Evolutionary conservation across 108 stramenopile genomes (phyloP), one percentile per base, ranked within the genome.

Genomic region (Pseudonitzschia multiseries): DNA sequence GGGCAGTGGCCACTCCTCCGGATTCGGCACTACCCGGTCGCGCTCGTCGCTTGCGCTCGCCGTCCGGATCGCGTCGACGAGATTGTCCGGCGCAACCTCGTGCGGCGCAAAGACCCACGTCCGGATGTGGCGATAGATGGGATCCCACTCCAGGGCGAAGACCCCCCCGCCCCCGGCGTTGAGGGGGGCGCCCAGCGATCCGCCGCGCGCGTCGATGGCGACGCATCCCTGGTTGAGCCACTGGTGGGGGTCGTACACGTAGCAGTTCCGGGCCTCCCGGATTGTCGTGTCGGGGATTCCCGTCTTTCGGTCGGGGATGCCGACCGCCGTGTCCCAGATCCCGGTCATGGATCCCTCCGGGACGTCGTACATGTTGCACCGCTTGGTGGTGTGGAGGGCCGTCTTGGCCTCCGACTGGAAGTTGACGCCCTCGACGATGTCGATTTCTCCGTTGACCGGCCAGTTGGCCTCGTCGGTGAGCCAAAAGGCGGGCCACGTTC

Each of bases 221-320:
- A 94, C 93, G 73, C 96, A 96, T 27, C 96, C 96, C 70, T 96
- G 92, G 77, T 96, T 96, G n/a, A 87, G 77, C 96, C 96, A 96
- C 80, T 96, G 96, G 79, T 96, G 90, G n/a, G 82, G 89, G 42
- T 90, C 92, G 77, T 91, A 92, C 0, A 89, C 89, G 81, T 84
- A 94, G 74, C 96, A 96, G 69, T 96, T 91, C 50, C 68, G 76
- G 22, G 84, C 84, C 62, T 79, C 64, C 44, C 74, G 46, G 29
- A 68, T 36, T 14, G 77, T 78, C 72, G 80, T 85, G 31, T 81
- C 79, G 31, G 87, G 87, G 40, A 79, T 73, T 13, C 87, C 85
- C 20, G 90, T 90, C 41, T 89, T 88, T 31, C 69, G 71, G 62
- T 89, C 81, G 0, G 92, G 95, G 44, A 96, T 90, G 0, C 94